phyloP scores from a whole-genome alignment of 176 grass and related monocot genomes.

The Eragrostis curvula region DNA sequence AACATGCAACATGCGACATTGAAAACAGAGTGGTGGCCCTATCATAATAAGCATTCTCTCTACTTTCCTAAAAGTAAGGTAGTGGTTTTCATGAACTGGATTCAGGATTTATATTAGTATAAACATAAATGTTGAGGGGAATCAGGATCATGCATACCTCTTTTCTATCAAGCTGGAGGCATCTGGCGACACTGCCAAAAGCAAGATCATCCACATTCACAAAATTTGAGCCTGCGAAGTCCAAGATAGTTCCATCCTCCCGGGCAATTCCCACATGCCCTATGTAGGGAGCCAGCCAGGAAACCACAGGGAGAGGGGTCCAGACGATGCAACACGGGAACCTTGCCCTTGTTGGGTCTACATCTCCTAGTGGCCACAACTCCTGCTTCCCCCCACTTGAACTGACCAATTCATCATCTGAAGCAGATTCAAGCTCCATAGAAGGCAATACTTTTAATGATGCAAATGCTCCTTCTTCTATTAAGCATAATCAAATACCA shows the following conservation, averaged over 20 bases:
- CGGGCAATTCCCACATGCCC: slow-evolving; percentile 74
- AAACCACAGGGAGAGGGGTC: slow-evolving; percentile 80
- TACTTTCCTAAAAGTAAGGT: background rate
- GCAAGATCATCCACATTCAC: slow-evolving; percentile 66
- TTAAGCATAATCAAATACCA: slow-evolving; percentile 14
- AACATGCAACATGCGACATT: background rate
- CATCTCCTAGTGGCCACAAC: slow-evolving; percentile 54
- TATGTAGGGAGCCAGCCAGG: slow-evolving; percentile 84
- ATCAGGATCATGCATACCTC: slow-evolving; percentile 44
- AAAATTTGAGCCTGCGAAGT: slow-evolving; percentile 76
- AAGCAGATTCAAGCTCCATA: slow-evolving; percentile 63
- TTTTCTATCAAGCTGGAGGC: slow-evolving; percentile 66
- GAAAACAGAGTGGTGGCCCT: background rate
- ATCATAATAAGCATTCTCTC: background rate
- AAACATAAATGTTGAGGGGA: background rate
- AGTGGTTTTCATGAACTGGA: background rate
- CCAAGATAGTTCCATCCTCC: slow-evolving; percentile 70
- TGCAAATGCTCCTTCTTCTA: slow-evolving; percentile 26
- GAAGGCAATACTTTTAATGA: slow-evolving; percentile 32
- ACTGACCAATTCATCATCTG: slow-evolving; percentile 30
- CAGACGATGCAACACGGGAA: slow-evolving; percentile 87
- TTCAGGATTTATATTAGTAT: background rate
- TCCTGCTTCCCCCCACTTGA: slow-evolving; percentile 31
- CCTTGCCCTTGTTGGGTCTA: slow-evolving; percentile 56
- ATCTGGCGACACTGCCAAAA: slow-evolving; percentile 74